Percentiles rank a stretch among this genome's conserved stretches.
Evolutionary conservation across 352 stramenopile genomes (phyloP).

Genomic region (Peronosclerospora sorghi): DNA sequence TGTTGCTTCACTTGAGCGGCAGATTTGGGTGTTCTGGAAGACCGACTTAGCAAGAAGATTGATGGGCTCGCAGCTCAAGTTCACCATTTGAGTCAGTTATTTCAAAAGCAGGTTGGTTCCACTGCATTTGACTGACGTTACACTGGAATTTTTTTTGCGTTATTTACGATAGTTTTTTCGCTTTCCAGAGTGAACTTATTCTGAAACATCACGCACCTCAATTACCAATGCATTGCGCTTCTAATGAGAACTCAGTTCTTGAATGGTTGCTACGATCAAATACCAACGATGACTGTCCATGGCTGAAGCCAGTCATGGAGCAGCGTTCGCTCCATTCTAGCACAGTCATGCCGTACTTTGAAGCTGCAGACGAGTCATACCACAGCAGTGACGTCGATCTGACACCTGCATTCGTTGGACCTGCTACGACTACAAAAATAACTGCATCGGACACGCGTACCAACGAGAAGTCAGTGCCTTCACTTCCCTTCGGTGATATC

Average conservation of each 20-base stretch:
- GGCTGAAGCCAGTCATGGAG: constrained; percentile 7
- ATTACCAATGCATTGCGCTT: constrained; percentile 8
- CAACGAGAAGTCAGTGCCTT: constrained; percentile 10
- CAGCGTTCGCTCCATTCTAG: constrained; percentile 10
- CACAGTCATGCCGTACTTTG: constrained; percentile 38
- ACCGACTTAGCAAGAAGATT: constrained; percentile 44
- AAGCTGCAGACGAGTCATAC: constrained; percentile 34
- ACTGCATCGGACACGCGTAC: constrained; percentile 9
- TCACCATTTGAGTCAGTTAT: constrained; percentile 38
- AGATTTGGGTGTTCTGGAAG: constrained; percentile 55
- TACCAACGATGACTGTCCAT: constrained; percentile 30
- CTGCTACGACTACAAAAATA: constrained; percentile 4
- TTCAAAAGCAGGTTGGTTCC: constrained; percentile 39
- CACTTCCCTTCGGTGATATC: constrained; percentile 23
- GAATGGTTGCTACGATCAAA: constrained; percentile 56
- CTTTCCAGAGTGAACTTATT: constrained; percentile 34
- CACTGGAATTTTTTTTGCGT: background rate
- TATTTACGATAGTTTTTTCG: constrained; percentile 5
- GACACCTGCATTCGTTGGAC: constrained; percentile 24
- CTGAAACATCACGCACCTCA: constrained; percentile 29
- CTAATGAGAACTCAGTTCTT: constrained; percentile 29
- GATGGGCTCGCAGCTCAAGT: constrained; percentile 41
- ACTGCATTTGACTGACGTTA: background rate
- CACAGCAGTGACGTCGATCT: constrained; percentile 22
- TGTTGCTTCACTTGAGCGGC: constrained; percentile 7